Evolutionary conservation across 805 yeast species (phyloP).

Genomic region (Candida takata): DNA sequence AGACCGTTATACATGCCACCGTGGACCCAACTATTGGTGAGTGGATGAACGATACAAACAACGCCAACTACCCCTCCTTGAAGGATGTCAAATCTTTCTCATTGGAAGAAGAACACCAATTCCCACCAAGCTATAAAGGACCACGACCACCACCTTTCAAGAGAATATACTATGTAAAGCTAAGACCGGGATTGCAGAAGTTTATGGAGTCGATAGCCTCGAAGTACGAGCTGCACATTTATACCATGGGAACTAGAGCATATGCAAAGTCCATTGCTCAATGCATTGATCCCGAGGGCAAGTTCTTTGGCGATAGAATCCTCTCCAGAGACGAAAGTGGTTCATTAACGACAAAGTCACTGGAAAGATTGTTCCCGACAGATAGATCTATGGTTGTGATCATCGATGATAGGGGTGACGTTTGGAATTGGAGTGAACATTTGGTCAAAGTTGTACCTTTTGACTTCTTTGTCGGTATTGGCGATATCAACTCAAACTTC

Average conservation of each 20-base stretch:
- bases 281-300: slow-evolving; percentile 85
- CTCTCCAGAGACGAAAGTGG: slow-evolving; percentile 94
- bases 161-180: slow-evolving; percentile 88
- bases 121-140: slow-evolving; percentile 54
- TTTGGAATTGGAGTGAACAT: slow-evolving; percentile 96
- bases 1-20: slow-evolving; percentile 95
- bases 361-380: slow-evolving; percentile 86
- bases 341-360: slow-evolving; percentile 78
- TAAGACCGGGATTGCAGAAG: slow-evolving; percentile 77
- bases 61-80: slow-evolving; percentile 80
- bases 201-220: slow-evolving; percentile 61
- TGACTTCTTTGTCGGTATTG: slow-evolving; percentile 94
- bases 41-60: slow-evolving; percentile 83
- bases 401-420: slow-evolving; percentile 97
- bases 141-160: slow-evolving; percentile 44
- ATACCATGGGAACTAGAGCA: slow-evolving; percentile 96
- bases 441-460: slow-evolving; percentile 90
- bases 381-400: slow-evolving; percentile 95
- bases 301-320: slow-evolving; percentile 84
- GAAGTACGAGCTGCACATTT: slow-evolving; percentile 83
- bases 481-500: slow-evolving; percentile 91
- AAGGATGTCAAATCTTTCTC: slow-evolving; percentile 75
- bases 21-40: slow-evolving; percentile 96
- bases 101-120: slow-evolving; percentile 64
- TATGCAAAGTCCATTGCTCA: slow-evolving; percentile 87